phyloP scores from a whole-genome alignment of 2,329 filamentous ascomycete genomes.

The Colletotrichum phormii region DNA sequence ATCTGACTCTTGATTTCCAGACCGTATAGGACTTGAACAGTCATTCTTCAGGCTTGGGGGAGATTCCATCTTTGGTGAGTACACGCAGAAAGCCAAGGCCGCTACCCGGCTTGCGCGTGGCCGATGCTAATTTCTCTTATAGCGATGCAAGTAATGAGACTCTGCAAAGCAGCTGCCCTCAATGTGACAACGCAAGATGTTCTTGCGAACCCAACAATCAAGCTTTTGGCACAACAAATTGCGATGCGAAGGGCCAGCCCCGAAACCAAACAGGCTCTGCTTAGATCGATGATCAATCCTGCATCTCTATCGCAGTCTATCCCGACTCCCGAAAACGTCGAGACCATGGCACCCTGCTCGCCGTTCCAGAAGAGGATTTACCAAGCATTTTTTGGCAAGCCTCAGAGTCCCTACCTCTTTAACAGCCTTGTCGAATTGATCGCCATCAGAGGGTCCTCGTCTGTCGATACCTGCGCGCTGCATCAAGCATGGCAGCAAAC shows the following conservation, averaged over 20 bases:
- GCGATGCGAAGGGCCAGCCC: fast-evolving
- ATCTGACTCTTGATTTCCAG: neutral
- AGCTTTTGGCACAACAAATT: neutral
- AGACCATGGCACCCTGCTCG: slow-evolving; percentile 58
- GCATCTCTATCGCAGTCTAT: neutral
- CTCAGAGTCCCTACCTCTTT: slow-evolving; percentile 47
- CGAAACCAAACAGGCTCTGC: neutral
- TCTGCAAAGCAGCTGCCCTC: slow-evolving; percentile 69
- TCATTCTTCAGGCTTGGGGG: slow-evolving; percentile 71
- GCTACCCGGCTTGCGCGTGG: neutral
- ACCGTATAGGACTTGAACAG: slow-evolving; percentile 61
- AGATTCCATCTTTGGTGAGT: slow-evolving; percentile 48
- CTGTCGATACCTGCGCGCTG: slow-evolving; percentile 56
- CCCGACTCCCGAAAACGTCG: neutral
- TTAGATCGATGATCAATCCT: neutral
- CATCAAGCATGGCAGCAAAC: slow-evolving; percentile 64
- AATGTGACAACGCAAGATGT: slow-evolving; percentile 51
- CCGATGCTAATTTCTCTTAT: neutral
- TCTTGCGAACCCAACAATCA: slow-evolving; percentile 16
- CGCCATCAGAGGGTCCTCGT: neutral
- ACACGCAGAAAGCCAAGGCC: neutral
- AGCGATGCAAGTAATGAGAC: slow-evolving; percentile 53
- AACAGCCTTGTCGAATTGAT: slow-evolving; percentile 52
- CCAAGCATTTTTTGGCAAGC: slow-evolving; percentile 18
- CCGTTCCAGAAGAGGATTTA: slow-evolving; percentile 69